These are phyloP conservation scores for Penicillium arizonense DNA, from an alignment of 495 filamentous ascomycete species.

Conservation along the genomic window DNA sequence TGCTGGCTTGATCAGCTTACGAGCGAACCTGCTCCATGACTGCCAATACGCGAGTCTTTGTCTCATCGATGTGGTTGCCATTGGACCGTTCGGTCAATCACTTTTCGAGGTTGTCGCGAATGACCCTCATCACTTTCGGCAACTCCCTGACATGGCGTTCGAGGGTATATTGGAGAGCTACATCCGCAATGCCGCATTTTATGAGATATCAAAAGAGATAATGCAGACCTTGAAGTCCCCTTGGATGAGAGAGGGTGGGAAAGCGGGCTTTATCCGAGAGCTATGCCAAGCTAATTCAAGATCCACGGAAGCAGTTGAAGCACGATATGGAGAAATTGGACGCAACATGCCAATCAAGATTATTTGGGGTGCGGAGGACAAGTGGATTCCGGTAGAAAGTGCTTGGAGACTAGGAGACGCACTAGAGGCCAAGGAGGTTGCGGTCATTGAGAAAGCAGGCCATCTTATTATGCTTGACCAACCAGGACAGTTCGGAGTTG, in stretches of 20 bases:
- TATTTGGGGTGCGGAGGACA: conserved; percentile 36
- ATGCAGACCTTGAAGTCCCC: conserved; percentile 24
- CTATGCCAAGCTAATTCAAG: conserved; percentile 29
- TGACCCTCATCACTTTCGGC: conserved; percentile 25
- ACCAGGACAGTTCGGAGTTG: conserved; percentile 23
- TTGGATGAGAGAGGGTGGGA: conserved; percentile 25
- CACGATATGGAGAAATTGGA: conserved; percentile 23
- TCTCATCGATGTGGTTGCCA: conserved; percentile 34
- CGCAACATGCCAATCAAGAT: conserved; percentile 24
- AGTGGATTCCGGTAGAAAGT: conserved; percentile 30
- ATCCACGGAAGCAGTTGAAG: conserved; percentile 26
- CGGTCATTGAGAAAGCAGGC: conserved; percentile 31
- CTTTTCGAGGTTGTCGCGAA: conserved; percentile 31
- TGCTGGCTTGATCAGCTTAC: conserved; percentile 29
- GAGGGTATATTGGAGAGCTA: conserved; percentile 29
- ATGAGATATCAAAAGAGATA: conserved; percentile 13
- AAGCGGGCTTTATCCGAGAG: conserved; percentile 23
- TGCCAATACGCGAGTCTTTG: conserved; percentile 28
- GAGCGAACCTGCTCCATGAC: conserved; percentile 24
- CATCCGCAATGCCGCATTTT: conserved; percentile 27
- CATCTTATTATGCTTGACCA: conserved; percentile 39
- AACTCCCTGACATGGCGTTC: conserved; percentile 24
- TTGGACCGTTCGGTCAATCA: conserved; percentile 30
- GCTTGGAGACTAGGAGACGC: conserved; percentile 18
- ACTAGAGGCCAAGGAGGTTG: conserved; percentile 18